phyloP scores from a whole-genome alignment of 2,329 filamentous ascomycete genomes.

The Aspergillus brasiliensis region DNA sequence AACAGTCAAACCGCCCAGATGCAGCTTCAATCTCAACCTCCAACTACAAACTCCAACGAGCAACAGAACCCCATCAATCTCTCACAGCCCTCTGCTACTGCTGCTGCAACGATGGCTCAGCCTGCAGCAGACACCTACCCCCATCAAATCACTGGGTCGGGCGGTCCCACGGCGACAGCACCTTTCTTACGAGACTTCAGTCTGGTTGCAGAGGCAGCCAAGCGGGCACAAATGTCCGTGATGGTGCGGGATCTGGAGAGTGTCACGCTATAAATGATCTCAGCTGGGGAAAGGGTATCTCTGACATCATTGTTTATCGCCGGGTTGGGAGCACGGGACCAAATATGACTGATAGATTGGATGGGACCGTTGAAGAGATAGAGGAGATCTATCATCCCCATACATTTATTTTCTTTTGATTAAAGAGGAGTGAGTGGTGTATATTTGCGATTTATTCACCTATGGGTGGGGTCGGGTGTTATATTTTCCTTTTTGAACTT shows the following conservation, averaged over 20 bases:
- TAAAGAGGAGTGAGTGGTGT: not conserved
- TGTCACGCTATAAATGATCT: slow-evolving; percentile 35
- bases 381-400: not conserved
- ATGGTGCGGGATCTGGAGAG: slow-evolving; percentile 78
- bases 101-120: slow-evolving; percentile 9
- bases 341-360: not conserved
- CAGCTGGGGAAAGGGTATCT: not conserved
- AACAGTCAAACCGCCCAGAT: not conserved
- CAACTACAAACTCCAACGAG: not conserved
- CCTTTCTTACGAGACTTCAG: slow-evolving; percentile 78
- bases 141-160: slow-evolving; percentile 28
- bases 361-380: not conserved
- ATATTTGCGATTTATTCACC: not conserved
- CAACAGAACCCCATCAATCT: slow-evolving; percentile 3
- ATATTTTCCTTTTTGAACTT: not conserved
- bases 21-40: not conserved
- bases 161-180: slow-evolving; percentile 49
- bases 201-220: slow-evolving; percentile 87
- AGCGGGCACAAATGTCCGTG: slow-evolving; percentile 86
- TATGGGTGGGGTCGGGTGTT: not conserved
- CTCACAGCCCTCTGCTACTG: slow-evolving; percentile 4
- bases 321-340: not conserved
- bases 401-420: not conserved
- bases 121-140: slow-evolving; percentile 24
- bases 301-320: not conserved